These are phyloP conservation scores for Paramecium bursaria DNA, from an alignment of 73 alveolate species.

Conservation along the genomic window DNA sequence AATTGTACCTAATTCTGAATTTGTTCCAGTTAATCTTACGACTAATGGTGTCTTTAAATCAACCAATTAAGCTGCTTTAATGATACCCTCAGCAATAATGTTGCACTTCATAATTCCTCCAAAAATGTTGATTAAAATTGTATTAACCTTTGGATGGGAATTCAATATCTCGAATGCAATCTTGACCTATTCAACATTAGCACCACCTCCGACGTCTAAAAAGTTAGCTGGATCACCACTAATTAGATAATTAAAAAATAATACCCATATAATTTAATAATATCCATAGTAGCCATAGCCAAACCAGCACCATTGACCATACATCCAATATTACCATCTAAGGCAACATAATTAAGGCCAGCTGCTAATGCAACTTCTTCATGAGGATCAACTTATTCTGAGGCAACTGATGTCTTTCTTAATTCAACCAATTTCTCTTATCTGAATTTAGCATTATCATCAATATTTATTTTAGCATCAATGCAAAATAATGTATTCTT, in stretches of 20 bases:
- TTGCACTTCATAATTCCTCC: slow-evolving; percentile 94
- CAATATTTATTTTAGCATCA: slow-evolving; percentile 88
- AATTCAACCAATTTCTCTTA: slow-evolving; percentile 73
- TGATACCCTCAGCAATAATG: slow-evolving; percentile 90
- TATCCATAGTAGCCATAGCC: slow-evolving; percentile 98
- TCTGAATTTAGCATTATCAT: slow-evolving; percentile 84
- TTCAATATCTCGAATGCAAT: slow-evolving; percentile 79
- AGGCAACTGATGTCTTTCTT: slow-evolving; percentile 74
- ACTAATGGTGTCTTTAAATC: slow-evolving; percentile 87
- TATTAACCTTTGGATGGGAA: slow-evolving; percentile 81
- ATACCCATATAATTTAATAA: slow-evolving; percentile 86
- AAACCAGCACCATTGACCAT: slow-evolving; percentile 98
- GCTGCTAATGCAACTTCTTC: slow-evolving; percentile 82
- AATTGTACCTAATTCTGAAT: slow-evolving; percentile 78
- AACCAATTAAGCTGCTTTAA: slow-evolving; percentile 85
- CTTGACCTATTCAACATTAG: slow-evolving; percentile 80
- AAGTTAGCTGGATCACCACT: slow-evolving; percentile 98
- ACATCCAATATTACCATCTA: slow-evolving; percentile 95
- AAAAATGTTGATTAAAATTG: slow-evolving; percentile 88
- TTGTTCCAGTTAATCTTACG: slow-evolving; percentile 92
- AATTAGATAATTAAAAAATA: no score
- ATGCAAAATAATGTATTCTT: slow-evolving; percentile 74
- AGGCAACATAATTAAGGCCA: slow-evolving; percentile 85
- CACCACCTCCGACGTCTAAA: slow-evolving; percentile 97
- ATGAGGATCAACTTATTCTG: slow-evolving; percentile 73